phyloP scores from a whole-genome alignment of 129 eudicot genomes.

The Helianthus annuus region DNA sequence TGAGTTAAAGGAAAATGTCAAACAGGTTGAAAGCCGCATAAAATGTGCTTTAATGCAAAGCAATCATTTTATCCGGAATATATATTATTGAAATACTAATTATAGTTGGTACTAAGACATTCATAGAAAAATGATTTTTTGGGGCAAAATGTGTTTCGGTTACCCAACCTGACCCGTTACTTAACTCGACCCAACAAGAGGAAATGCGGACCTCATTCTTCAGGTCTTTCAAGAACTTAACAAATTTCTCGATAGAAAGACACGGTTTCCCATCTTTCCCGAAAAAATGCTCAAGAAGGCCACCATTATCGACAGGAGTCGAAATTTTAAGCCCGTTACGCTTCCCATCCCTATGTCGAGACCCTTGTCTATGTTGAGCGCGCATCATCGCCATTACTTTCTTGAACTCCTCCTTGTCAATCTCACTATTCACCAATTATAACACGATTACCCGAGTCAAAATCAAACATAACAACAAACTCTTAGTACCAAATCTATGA shows the following conservation, averaged over 20 bases:
- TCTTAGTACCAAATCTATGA: background rate
- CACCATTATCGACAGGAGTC: slow-evolving; percentile 75
- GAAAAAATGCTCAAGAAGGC: slow-evolving; percentile 77
- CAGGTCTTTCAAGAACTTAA: slow-evolving; percentile 75
- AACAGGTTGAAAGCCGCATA: background rate
- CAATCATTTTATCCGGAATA: too few relatives aligned
- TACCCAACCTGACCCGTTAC: background rate
- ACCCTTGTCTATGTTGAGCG: slow-evolving; percentile 69
- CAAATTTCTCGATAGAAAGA: slow-evolving; percentile 64
- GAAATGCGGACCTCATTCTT: slow-evolving; percentile 57
- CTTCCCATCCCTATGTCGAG: slow-evolving; percentile 66
- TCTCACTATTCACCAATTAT: slow-evolving; percentile 37
- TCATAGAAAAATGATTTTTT: background rate
- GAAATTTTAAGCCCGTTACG: slow-evolving; percentile 67
- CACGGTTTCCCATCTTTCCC: slow-evolving; percentile 77
- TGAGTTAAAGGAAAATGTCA: background rate
- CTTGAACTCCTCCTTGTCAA: slow-evolving; percentile 82
- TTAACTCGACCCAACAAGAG: background rate
- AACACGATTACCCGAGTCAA: background rate
- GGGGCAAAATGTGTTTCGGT: background rate
- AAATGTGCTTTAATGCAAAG: too few relatives aligned
- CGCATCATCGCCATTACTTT: slow-evolving; percentile 93
- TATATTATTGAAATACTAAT: background rate
- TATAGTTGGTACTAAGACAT: background rate
- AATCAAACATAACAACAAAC: background rate